Percentiles rank a stretch among this genome's conserved stretches.
phyloP scores from a whole-genome alignment of 2,329 filamentous ascomycete species.

The Cordyceps farinosa region DNA sequence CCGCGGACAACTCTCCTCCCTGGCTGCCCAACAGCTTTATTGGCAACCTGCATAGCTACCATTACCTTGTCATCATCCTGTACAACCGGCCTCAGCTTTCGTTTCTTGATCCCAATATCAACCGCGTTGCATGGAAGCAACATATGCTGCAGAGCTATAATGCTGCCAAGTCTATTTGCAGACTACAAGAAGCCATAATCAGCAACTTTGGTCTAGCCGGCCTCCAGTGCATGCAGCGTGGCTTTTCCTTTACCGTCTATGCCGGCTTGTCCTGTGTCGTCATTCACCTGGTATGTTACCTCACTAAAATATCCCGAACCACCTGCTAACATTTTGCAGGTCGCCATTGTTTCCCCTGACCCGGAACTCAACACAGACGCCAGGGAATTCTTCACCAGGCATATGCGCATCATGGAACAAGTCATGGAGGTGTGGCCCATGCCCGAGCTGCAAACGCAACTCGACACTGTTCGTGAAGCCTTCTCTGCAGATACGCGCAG shows the following conservation, averaged over 20 bases:
- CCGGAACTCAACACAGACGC: conserved; percentile 82
- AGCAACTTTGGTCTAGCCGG: conserved; percentile 74
- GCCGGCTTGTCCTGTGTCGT: conserved; percentile 87
- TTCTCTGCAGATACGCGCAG: conserved; percentile 84
- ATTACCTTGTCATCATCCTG: conserved; percentile 80
- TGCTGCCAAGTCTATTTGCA: conserved; percentile 80
- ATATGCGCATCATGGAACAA: conserved; percentile 89
- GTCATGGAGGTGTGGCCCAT: conserved; percentile 82
- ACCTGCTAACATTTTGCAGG: conserved; percentile 46
- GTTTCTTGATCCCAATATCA: conserved; percentile 66
- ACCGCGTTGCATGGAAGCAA: conserved; percentile 76
- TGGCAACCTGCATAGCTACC: conserved; percentile 86
- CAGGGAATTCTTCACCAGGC: conserved; percentile 82
- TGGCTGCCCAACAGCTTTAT: conserved; percentile 85
- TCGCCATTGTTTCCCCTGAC: conserved; percentile 90
- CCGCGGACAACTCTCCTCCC: conserved; percentile 72
- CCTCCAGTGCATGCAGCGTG: conserved; percentile 86
- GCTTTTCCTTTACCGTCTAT: conserved; percentile 95
- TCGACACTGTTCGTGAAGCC: conserved; percentile 82
- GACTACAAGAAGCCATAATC: conserved; percentile 79
- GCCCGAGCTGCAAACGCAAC: conserved; percentile 84
- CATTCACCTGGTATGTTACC: conserved; percentile 74
- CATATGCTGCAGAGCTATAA: conserved; percentile 85
- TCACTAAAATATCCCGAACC: not conserved
- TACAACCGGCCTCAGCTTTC: conserved; percentile 83